Conservation (phyloP, 495 filamentous ascomycete species). For the Platismatia glauca region DNA sequence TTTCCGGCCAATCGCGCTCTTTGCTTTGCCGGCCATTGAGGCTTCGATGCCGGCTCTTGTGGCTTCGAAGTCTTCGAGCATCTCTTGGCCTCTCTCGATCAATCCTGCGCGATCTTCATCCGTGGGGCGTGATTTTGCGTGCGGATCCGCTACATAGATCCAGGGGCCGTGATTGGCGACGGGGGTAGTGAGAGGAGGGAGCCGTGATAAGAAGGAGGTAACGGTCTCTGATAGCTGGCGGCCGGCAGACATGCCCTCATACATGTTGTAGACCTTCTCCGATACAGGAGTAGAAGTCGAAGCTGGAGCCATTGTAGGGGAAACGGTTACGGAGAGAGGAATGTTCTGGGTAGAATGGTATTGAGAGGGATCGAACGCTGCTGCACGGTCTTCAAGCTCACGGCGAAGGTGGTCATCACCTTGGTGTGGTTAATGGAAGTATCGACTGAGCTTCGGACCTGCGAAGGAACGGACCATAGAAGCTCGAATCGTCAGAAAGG, state of each 20-base stretch:
- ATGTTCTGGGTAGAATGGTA: constrained; percentile 39
- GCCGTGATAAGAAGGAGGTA: constrained; percentile 51
- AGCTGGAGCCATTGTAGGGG: not conserved
- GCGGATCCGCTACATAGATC: constrained; percentile 59
- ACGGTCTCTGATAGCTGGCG: constrained; percentile 52
- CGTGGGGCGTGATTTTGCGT: constrained; percentile 18
- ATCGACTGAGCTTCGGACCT: not conserved
- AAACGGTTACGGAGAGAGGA: constrained; percentile 29
- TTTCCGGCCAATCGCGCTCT: constrained; percentile 38
- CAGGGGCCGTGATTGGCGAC: constrained; percentile 40
- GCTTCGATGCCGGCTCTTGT: constrained; percentile 33
- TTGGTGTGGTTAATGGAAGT: constrained; percentile 27
- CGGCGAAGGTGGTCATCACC: constrained; percentile 44
- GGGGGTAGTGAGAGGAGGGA: constrained; percentile 53
- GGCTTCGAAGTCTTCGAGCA: constrained; percentile 34
- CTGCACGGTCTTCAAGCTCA: constrained; percentile 30
- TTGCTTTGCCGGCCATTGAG: constrained; percentile 32
- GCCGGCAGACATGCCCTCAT: constrained; percentile 32
- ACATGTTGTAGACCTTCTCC: constrained; percentile 36
- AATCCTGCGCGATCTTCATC: constrained; percentile 36
- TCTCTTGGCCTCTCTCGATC: constrained; percentile 33
- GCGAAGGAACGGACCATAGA: constrained; percentile 47
- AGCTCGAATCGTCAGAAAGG: constrained; percentile 62
- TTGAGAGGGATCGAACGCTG: constrained; percentile 36
- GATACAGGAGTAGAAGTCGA: constrained; percentile 15